These are phyloP conservation scores for Pogostemon cablin DNA, from an alignment of 257 asterid species.

Conservation along the genomic window DNA sequence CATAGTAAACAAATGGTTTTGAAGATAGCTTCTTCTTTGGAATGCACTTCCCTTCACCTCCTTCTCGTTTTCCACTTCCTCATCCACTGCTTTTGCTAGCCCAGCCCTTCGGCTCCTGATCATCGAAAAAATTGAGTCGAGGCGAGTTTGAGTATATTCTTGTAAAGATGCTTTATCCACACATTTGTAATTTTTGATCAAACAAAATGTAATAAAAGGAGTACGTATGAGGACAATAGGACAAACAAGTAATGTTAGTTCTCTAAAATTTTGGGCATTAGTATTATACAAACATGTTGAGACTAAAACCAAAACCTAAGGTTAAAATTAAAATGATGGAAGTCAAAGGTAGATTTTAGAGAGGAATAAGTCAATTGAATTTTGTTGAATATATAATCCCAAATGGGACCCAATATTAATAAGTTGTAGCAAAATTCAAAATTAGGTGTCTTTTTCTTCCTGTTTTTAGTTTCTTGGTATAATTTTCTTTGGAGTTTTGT, in stretches of 20 bases:
- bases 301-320: too few species aligned
- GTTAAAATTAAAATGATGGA: neutral
- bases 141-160: too few species aligned
- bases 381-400: slow-evolving; percentile 13
- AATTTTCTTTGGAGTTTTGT: slow-evolving; percentile 22
- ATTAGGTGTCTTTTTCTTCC: slow-evolving; percentile 15
- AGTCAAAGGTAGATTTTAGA: neutral
- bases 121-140: neutral
- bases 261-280: too few species aligned
- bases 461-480: slow-evolving; percentile 26
- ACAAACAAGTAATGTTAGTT: too few species aligned
- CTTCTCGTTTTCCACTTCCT: slow-evolving; percentile 36
- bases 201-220: too few species aligned
- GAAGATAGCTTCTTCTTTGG: slow-evolving; percentile 57
- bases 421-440: slow-evolving; percentile 1
- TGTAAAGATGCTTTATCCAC: too few species aligned
- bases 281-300: too few species aligned
- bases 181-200: too few species aligned
- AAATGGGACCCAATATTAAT: slow-evolving; percentile 21
- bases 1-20: slow-evolving; percentile 28
- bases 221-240: too few species aligned
- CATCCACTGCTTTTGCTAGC: slow-evolving; percentile 41
- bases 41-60: slow-evolving; percentile 64
- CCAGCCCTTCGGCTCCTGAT: slow-evolving; percentile 50
- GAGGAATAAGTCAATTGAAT: neutral